Evolutionary conservation across 306 rosid genomes (phyloP), one percentile per base, ranked within the genome.

Genomic region (Prunus padus): DNA sequence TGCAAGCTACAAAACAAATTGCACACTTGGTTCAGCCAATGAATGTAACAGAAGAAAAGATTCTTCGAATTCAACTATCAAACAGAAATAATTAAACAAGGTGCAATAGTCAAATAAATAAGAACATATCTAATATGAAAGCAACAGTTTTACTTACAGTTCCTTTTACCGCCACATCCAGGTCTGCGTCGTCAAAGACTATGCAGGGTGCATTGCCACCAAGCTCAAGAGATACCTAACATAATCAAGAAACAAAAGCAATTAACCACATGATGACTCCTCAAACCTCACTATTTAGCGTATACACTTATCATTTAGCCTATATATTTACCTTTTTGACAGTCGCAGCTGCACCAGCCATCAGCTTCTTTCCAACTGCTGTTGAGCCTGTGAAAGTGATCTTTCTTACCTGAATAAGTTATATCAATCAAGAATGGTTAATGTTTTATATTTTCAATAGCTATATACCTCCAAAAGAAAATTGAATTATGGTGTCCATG

Each of bases 181-280:
- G 80, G 74, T 95, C 96, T 62, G 99, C 99, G 69, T 95, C 99
- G 82, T 95, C 98, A 87, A 95, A 95, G 81, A 95, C 79, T 70
- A 95, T 86, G 92, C 98, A 92, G 49, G 99, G 98, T 15, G 98
- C 98, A 86, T 95, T 95, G 70, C 99, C 99, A 65, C 98, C 99
- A 80, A 95, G 99, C 83, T 95, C 99, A 66, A 95, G 81, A 88
- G 99, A 92, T 75, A 95, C 87, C 99, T 95, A 74, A n/a, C 82
- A 50, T 76, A 50, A 42, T 44, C 72, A 40, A 77, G 73, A 75
- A 57, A 70, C 44, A 44, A 62, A 28, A n/a, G 65, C 22, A 67
- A 80, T 54, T 65, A 69, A 37, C 69, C 74, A 61, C 61, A 61
- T 72, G 61, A 72, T 25, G 51, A 62, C 42, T 31, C 74, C 73